A percentile compares a stretch with the other conserved stretches of the same genome.
These are phyloP conservation scores for Mollisiaceae sp. DNA, from an alignment of 2,329 filamentous ascomycete species.

Conservation along the genomic window DNA sequence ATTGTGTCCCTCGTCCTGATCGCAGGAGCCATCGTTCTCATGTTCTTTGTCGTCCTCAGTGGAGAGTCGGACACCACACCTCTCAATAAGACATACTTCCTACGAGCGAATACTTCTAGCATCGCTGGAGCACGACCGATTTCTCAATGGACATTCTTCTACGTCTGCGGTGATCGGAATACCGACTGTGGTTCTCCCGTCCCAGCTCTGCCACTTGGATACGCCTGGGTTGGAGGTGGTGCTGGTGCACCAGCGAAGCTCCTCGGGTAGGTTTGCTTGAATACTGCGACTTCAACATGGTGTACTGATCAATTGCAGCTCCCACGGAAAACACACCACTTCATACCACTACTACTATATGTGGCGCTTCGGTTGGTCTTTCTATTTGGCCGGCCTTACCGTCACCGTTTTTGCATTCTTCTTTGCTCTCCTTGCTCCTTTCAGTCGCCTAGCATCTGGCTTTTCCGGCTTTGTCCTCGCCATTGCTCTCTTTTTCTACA, in stretches of 20 bases:
- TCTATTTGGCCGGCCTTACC: constrained; percentile 84
- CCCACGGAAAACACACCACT: constrained; percentile 60
- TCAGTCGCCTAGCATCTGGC: constrained; percentile 71
- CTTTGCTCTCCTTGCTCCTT: constrained; percentile 70
- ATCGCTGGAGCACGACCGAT: constrained; percentile 65
- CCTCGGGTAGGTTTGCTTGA: constrained; percentile 50
- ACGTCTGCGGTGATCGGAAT: constrained; percentile 72
- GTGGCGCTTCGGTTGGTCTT: constrained; percentile 92
- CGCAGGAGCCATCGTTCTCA: constrained; percentile 64
- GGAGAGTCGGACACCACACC: constrained; percentile 60
- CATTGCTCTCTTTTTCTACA: constrained; percentile 71
- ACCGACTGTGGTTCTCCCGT: constrained; percentile 67
- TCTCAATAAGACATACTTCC: constrained; percentile 82
- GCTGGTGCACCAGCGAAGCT: constrained; percentile 58
- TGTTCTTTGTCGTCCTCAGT: constrained; percentile 69
- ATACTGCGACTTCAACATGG: not conserved
- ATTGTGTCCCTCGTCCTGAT: constrained; percentile 64
- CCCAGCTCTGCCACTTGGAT: constrained; percentile 72
- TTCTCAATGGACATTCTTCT: constrained; percentile 91
- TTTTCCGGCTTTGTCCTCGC: constrained; percentile 63
- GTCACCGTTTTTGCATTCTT: constrained; percentile 74
- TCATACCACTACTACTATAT: constrained; percentile 74
- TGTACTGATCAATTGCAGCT: constrained; percentile 44
- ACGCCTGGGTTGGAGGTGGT: constrained; percentile 66
- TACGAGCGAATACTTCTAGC: constrained; percentile 75